Evolutionary conservation across 164 flowering plant species (phyloP), one percentile per base, ranked within the genome.

Genomic region (Tinospora cordifolia): DNA sequence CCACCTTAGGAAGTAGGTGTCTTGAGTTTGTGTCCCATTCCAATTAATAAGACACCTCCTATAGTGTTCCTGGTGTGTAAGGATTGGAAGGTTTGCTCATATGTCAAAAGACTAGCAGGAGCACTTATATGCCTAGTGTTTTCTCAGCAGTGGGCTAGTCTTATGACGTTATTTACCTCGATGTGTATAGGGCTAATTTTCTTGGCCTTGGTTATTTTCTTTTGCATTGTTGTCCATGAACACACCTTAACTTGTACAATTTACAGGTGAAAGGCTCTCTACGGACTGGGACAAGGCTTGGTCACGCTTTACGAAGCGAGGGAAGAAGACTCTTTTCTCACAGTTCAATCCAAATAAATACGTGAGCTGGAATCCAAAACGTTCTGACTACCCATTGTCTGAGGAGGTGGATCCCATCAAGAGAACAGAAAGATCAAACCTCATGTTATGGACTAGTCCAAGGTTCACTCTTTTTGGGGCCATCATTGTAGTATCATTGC

Each of bases 251-350:
- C 60, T 54, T 54, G 59, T 19, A 22, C 8, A 62, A 47, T 49
- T 66, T 66, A 72, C 60, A 87, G 98, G 87, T 65, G 88, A 88
- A 47, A 84, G 82, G 67, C 83, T 57, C 74, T 79, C 93, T 19
- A 87, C 84, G 38, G 98, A 93, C 77, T 93, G 98, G 98, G 97
- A 93, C 82, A 93, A 87, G 78, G 97, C 97, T 2, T 93, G 98
- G 98, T 75, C 88, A 41, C 87, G 78, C 75, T 91, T 87, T 84
- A 90, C 65, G 79, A 91, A 86, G 79, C 85, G 76, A 76, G 91
- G 97, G 63, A 93, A 82, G 70, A 93, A 86, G 79, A 71, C 79
- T n/a, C 69, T 85, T 46, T 86, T 85, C 75, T 85, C 94, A 19
- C 73, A 77, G 70, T 87, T 93, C 76, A 84, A 88, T 25, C 91